Percentiles rank a stretch among this genome's conserved stretches.
Evolutionary conservation across 768 basidiomycete species (phyloP).

Genomic region (Sporobolomyces roseus): DNA sequence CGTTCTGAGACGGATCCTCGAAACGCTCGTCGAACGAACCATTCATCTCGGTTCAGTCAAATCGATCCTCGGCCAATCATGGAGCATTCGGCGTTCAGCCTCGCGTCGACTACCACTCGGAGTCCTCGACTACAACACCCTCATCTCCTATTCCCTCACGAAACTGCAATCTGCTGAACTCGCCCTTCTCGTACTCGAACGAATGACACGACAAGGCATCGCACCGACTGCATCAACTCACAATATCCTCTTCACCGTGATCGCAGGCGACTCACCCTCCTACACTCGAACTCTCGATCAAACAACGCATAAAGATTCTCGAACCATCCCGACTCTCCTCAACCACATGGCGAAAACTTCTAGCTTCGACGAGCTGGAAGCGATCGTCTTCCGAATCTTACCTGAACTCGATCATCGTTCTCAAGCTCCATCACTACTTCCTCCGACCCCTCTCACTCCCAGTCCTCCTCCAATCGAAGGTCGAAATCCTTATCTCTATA

Average conservation of each 20-base stretch:
- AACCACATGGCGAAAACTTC: constrained; percentile 57
- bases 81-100: neutral
- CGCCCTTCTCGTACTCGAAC: constrained; percentile 28
- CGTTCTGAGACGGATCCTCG: constrained; percentile 26
- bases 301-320: constrained; percentile 47
- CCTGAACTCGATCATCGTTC: constrained; percentile 49
- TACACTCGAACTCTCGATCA: constrained; percentile 4
- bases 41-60: constrained; percentile 4
- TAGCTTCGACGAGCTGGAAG: constrained; percentile 52
- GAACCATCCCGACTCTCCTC: constrained; percentile 59
- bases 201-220: constrained; percentile 10
- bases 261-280: neutral
- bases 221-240: constrained; percentile 21
- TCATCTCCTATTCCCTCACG: constrained; percentile 27
- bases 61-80: neutral
- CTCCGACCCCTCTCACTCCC: neutral
- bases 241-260: constrained; percentile 24
- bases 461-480: neutral
- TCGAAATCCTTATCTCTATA: constrained; percentile 57
- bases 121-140: constrained; percentile 23
- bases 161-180: constrained; percentile 33
- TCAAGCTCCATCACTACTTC: neutral
- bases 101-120: neutral
- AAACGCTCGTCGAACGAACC: constrained; percentile 12
- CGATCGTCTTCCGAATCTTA: constrained; percentile 58